Evolutionary conservation across 2,329 filamentous ascomycete species (phyloP).

Genomic region (Aspergillus sclerotialis): DNA sequence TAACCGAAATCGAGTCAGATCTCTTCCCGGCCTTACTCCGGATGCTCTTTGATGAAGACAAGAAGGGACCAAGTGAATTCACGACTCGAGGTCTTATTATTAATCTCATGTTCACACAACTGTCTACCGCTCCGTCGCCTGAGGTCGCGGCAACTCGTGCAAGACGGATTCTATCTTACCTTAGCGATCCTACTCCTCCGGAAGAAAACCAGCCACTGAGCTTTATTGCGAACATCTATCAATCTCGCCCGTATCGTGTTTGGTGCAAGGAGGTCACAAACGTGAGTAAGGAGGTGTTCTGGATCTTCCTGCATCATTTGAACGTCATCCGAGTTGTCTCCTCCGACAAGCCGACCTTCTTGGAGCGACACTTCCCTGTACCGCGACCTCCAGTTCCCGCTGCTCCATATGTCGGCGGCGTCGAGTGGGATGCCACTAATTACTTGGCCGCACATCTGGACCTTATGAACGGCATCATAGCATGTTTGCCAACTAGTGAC

Average conservation of each 20-base stretch:
- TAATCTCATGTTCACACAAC: constrained; percentile 80
- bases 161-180: constrained; percentile 65
- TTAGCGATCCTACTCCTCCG: constrained; percentile 70
- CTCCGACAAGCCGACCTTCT: constrained; percentile 19
- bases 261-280: constrained; percentile 91
- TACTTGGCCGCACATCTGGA: constrained; percentile 91
- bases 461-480: constrained; percentile 82
- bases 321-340: constrained; percentile 60
- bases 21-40: constrained; percentile 79
- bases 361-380: constrained; percentile 67
- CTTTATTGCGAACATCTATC: constrained; percentile 86
- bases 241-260: constrained; percentile 77
- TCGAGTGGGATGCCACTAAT: constrained; percentile 98
- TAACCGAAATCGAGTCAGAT: constrained; percentile 69
- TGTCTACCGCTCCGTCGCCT: constrained; percentile 57
- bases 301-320: constrained; percentile 94
- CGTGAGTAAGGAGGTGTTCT: constrained; percentile 97
- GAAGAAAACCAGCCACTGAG: constrained; percentile 70
- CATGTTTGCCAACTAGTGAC: constrained; percentile 62
- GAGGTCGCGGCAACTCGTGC: constrained; percentile 61
- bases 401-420: constrained; percentile 90
- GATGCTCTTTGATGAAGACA: constrained; percentile 96
- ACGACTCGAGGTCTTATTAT: constrained; percentile 87
- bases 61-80: constrained; percentile 95
- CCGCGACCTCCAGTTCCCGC: constrained; percentile 86